Conservation (phyloP, 371 early-diverging fungal species). For the Catenaria anguillulae region DNA sequence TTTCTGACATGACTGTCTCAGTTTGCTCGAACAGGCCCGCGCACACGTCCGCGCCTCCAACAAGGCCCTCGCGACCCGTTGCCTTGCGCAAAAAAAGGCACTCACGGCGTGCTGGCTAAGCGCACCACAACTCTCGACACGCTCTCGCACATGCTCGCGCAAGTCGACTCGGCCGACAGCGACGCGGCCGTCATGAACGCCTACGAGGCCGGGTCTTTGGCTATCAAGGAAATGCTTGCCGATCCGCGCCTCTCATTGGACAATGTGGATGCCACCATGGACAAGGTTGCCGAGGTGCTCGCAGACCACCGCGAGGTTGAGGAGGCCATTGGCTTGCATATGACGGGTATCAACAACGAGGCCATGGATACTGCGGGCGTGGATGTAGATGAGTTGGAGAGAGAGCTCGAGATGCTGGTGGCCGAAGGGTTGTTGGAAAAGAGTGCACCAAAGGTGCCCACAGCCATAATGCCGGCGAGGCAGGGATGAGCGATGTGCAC, state of each 20-base stretch:
- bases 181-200: conserved; percentile 13
- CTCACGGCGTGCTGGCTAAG: neutral
- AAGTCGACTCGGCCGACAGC: neutral
- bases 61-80: neutral
- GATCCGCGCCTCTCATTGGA: conserved; percentile 11
- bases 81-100: neutral
- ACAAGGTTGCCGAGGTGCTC: conserved; percentile 15
- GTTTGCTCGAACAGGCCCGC: neutral
- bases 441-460: too few relatives aligned
- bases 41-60: neutral
- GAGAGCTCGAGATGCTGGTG: too few relatives aligned
- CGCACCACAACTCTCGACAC: neutral
- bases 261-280: conserved; percentile 15
- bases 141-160: neutral
- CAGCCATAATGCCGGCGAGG: too few relatives aligned
- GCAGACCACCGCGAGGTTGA: conserved; percentile 19
- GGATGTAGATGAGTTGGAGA: too few relatives aligned
- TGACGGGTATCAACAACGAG: conserved; percentile 6
- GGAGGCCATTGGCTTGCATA: conserved; percentile 13
- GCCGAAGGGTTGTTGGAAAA: too few relatives aligned
- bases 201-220: conserved; percentile 12
- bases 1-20: neutral
- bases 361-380: too few relatives aligned
- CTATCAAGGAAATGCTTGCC: conserved; percentile 10
- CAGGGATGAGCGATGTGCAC: too few relatives aligned